phyloP scores from a whole-genome alignment of 2,329 filamentous ascomycete species.

The Beauveria sp. region DNA sequence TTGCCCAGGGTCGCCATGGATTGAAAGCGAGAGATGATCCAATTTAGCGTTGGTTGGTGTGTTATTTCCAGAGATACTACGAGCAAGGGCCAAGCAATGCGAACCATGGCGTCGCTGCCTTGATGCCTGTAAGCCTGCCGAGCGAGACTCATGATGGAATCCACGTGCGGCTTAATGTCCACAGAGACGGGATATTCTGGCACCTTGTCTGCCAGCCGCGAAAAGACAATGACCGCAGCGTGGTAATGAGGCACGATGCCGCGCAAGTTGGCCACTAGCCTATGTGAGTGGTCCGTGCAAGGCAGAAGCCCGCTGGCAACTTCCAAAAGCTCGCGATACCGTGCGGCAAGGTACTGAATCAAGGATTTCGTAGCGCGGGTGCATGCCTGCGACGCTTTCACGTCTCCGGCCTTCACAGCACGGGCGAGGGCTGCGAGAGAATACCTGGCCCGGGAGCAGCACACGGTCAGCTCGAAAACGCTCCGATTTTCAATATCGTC shows the following conservation, averaged over 20 bases:
- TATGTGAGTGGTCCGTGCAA: conserved; percentile 20
- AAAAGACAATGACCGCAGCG: conserved; percentile 23
- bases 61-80: conserved; percentile 27
- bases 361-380: conserved; percentile 14
- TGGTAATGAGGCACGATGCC: conserved; percentile 27
- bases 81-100: conserved; percentile 28
- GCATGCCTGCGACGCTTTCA: conserved; percentile 15
- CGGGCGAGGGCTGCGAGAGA: conserved; percentile 22
- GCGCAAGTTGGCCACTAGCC: conserved; percentile 27
- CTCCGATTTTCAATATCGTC: conserved; percentile 29
- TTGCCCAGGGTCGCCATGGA: conserved; percentile 22
- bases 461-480: conserved; percentile 23
- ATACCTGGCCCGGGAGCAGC: conserved; percentile 24
- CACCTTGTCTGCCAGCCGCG: conserved; percentile 7
- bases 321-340: conserved; percentile 20
- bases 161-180: neutral
- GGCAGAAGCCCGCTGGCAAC: conserved; percentile 20
- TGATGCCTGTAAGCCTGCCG: conserved; percentile 25
- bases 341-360: conserved; percentile 17
- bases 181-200: neutral
- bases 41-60: conserved; percentile 23
- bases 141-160: conserved; percentile 23
- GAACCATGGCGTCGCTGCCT: conserved; percentile 23
- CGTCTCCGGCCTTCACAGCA: conserved; percentile 14
- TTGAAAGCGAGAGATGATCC: conserved; percentile 24